Evolutionary conservation across 148 eudicot species (phyloP).

Genomic region (Tetragonia tetragonoides): DNA sequence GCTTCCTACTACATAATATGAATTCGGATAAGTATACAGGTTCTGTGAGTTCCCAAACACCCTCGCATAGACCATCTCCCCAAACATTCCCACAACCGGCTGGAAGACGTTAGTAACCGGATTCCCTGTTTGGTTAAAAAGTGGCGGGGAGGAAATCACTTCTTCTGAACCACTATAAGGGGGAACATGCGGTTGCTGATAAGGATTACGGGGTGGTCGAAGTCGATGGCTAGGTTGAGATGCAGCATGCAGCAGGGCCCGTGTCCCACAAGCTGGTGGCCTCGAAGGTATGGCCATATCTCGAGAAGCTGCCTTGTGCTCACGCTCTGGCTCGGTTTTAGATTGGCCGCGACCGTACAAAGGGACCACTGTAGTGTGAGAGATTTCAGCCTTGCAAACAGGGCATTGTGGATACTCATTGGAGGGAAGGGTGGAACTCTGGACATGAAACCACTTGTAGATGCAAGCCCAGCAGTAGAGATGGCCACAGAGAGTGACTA

Average conservation of each 20-base stretch:
- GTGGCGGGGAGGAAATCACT: constrained; percentile 22
- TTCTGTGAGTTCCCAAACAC: constrained; percentile 65
- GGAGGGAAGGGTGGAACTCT: constrained; percentile 47
- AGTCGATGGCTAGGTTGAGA: constrained; percentile 36
- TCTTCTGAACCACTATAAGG: constrained; percentile 17
- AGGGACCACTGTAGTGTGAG: constrained; percentile 62
- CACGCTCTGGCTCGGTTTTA: constrained; percentile 16
- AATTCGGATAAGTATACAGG: constrained; percentile 43
- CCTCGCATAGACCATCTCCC: constrained; percentile 75
- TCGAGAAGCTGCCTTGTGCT: constrained; percentile 24
- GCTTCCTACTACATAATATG: constrained; percentile 34
- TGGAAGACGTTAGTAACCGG: constrained; percentile 28
- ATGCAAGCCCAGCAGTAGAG: constrained; percentile 94
- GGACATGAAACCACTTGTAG: constrained; percentile 75
- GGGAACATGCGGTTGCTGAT: constrained; percentile 29
- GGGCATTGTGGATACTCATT: constrained; percentile 67
- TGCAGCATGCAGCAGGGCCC: constrained; percentile 32
- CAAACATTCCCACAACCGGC: constrained; percentile 54
- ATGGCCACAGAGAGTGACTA: constrained; percentile 89
- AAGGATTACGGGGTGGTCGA: constrained; percentile 34
- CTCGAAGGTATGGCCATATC: constrained; percentile 50
- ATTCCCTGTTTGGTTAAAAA: constrained; percentile 23
- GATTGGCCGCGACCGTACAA: constrained; percentile 65
- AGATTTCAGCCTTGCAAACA: constrained; percentile 73
- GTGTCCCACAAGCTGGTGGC: constrained; percentile 56